Evolutionary conservation across 495 filamentous ascomycete genomes (phyloP), one percentile per base, ranked within the genome.

Genomic region (Collariella sp.): DNA sequence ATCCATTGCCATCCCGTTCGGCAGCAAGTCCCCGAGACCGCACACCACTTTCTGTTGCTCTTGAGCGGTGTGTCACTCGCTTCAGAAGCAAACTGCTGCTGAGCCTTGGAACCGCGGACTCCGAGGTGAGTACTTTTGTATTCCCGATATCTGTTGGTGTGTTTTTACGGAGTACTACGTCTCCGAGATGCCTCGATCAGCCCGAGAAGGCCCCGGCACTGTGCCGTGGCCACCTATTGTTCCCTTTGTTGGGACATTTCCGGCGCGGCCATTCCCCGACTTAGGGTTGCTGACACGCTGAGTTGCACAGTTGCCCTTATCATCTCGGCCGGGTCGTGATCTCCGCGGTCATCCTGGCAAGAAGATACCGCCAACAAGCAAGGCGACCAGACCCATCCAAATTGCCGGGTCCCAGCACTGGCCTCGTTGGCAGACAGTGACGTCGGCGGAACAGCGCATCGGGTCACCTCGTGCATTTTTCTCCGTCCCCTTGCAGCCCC

Each of bases 401-500:
- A 2, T 19, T 11, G 19, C 36, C 43, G 44, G 42, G 29, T 23
- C 44, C 50, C 43, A 24, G 40, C 31, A 26, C 39, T 41, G 16
- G 19, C 18, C 50, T 39, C 18, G 18, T 20, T 43, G 41, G 46
- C 48, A 35, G 31, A 26, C 42, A 38, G 59, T 62, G 59, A 62
- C 62, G 60, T 62, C 62, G 59, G 39, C 49, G 52, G 29, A 42
- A 58, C 54, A 58, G 54, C 46, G 44, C 41, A 45, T 48, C 46
- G 62, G 56, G 50, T 52, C 52, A n/a, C 9, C 22, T 60, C 53
- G 52, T 55, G 54, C 61, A 58, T 58, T 16, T 23, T 23, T n/a
- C 46, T 9, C 44, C 45, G 34, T 46, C 19, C 35, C 18, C 40
- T 56, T 57, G 53, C 53, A 54, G 52, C 43, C 9, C 36, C 15